Percentiles rank a stretch among this genome's conserved stretches.
phyloP scores from a whole-genome alignment of 208 protist genomes.

The Leishmania gerbilli region DNA sequence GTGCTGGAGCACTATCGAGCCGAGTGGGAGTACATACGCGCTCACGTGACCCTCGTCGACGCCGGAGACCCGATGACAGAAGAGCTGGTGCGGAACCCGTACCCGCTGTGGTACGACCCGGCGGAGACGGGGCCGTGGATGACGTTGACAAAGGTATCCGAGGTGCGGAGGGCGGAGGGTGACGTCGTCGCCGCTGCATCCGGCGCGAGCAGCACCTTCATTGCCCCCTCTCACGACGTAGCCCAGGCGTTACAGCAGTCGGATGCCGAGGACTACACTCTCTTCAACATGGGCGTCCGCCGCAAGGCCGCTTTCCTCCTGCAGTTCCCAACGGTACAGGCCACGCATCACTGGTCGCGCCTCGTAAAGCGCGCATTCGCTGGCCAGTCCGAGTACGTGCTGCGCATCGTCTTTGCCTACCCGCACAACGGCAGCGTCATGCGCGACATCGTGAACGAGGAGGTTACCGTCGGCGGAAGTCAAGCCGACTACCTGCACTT shows the following conservation, averaged over 20 bases:
- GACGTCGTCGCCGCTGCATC: neutral
- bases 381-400: conserved; percentile 56
- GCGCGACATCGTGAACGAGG: conserved; percentile 59
- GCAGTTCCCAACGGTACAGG: conserved; percentile 10
- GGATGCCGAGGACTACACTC: conserved; percentile 12
- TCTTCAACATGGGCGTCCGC: conserved; percentile 21
- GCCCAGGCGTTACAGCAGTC: neutral
- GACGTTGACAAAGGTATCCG: conserved; percentile 4
- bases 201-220: neutral
- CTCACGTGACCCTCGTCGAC: conserved; percentile 59
- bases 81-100: conserved; percentile 24
- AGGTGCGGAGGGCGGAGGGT: neutral
- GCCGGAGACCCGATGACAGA: conserved; percentile 37
- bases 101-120: conserved; percentile 24
- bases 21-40: conserved; percentile 51
- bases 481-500: conserved; percentile 46
- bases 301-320: conserved; percentile 18
- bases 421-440: conserved; percentile 79
- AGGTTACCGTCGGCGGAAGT: conserved; percentile 23
- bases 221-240: neutral
- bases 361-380: conserved; percentile 36
- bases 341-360: conserved; percentile 23
- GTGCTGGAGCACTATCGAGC: conserved; percentile 29
- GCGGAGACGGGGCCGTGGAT: conserved; percentile 5
- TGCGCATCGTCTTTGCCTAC: conserved; percentile 70